These are phyloP conservation scores for Pleurotus eryngii DNA, from an alignment of 768 basidiomycete species.

Conservation along the genomic window DNA sequence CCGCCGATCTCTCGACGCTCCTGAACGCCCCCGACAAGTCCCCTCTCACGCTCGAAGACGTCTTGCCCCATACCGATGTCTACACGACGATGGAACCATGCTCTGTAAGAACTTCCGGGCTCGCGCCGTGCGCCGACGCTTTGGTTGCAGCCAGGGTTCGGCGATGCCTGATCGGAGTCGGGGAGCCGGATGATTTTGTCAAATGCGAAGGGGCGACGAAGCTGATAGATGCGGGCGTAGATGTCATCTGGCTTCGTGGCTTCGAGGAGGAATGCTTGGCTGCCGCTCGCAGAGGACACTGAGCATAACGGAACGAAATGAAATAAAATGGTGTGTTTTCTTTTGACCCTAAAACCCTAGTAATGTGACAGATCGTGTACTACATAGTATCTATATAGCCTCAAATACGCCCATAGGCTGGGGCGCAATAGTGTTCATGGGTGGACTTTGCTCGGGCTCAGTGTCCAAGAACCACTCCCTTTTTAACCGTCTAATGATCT, in stretches of 20 bases:
- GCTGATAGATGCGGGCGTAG: constrained; percentile 66
- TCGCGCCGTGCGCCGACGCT: constrained; percentile 82
- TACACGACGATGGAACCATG: constrained; percentile 99
- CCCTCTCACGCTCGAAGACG: constrained; percentile 34
- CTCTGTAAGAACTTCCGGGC: constrained; percentile 82
- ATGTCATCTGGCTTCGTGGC: constrained; percentile 71
- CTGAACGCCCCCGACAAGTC: constrained; percentile 27
- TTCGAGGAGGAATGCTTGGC: constrained; percentile 78
- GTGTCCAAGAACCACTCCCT: constrained; percentile 68
- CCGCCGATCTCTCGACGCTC: constrained; percentile 38
- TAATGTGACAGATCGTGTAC: constrained; percentile 1
- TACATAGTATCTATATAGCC: not conserved
- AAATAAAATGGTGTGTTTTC: not conserved
- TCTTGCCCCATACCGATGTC: constrained; percentile 64
- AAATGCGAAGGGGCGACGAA: constrained; percentile 82
- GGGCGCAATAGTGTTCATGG: not conserved
- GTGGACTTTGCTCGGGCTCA: not conserved
- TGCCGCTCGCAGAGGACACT: constrained; percentile 63
- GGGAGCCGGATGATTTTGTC: constrained; percentile 94
- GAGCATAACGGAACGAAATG: not conserved
- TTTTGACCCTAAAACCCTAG: not conserved
- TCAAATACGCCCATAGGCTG: not conserved
- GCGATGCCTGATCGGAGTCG: constrained; percentile 83
- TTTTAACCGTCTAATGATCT: constrained; percentile 62
- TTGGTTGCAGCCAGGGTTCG: constrained; percentile 68